Conservation (phyloP, 306 rosid genomes). For the Quercus variabilis region DNA sequence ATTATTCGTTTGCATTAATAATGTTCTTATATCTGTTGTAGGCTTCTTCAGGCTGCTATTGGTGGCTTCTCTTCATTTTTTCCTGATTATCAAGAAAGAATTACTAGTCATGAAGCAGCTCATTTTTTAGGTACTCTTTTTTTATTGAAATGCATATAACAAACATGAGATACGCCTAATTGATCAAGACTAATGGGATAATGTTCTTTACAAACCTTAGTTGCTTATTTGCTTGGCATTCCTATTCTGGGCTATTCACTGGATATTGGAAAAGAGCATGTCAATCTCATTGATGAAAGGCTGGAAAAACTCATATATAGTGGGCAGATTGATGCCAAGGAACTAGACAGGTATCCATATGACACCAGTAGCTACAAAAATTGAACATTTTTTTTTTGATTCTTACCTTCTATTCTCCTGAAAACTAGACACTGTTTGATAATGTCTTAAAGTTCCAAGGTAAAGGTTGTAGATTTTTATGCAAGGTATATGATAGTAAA, state of each 20-base stretch:
- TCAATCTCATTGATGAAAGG: constrained; percentile 83
- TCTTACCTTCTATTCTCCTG: constrained; percentile 2
- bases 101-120: constrained; percentile 93
- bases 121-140: constrained; percentile 65
- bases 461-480: background rate
- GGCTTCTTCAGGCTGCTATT: constrained; percentile 98
- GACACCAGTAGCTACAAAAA: background rate
- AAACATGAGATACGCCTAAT: constrained; percentile 5
- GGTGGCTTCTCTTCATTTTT: constrained; percentile 79
- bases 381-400: background rate
- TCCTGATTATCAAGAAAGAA: constrained; percentile 92
- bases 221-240: constrained; percentile 84
- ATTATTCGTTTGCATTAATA: constrained; percentile 15
- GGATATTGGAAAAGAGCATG: constrained; percentile 96
- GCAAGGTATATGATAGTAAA: background rate
- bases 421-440: background rate
- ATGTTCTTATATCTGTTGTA: constrained; percentile 28
- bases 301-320: constrained; percentile 84
- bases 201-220: constrained; percentile 8
- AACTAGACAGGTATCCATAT: constrained; percentile 59
- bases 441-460: background rate
- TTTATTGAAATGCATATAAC: background rate
- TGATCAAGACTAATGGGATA: background rate
- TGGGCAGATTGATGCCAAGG: constrained; percentile 87
- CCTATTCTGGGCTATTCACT: constrained; percentile 80